Evolutionary conservation across 177 flowering plant species (phyloP).

Genomic region (Vitis hybrid): DNA sequence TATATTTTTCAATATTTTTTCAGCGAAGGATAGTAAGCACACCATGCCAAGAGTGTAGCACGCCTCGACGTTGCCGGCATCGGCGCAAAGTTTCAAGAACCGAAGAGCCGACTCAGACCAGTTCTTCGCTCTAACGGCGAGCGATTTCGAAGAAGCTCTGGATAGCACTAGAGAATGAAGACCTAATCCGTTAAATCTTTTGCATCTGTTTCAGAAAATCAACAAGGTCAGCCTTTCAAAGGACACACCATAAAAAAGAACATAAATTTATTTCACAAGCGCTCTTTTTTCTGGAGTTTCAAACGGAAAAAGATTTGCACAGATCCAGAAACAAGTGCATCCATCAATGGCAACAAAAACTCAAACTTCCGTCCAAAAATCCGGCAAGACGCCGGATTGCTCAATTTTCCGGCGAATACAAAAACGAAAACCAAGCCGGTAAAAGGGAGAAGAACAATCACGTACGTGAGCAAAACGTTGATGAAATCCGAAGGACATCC

Average conservation of each 20-base stretch:
- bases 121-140: constrained; percentile 56
- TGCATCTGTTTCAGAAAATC: constrained; percentile 53
- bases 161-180: constrained; percentile 54
- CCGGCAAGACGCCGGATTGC: too few species aligned
- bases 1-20: not conserved
- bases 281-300: too few species aligned
- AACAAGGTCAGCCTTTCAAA: too few species aligned
- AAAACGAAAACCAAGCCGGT: not conserved
- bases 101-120: constrained; percentile 88
- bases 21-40: constrained; percentile 1
- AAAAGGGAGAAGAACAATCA: not conserved
- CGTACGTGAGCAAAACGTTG: constrained; percentile 54
- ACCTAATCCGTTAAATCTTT: constrained; percentile 67
- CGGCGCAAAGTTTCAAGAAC: constrained; percentile 68
- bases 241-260: too few species aligned
- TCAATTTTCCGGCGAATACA: not conserved
- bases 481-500: constrained; percentile 57
- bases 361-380: not conserved
- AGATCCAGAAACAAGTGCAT: not conserved
- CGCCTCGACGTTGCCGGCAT: constrained; percentile 87
- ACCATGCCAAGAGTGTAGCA: constrained; percentile 94
- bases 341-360: constrained; percentile 1
- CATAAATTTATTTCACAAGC: not conserved
- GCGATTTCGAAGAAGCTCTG: constrained; percentile 48
- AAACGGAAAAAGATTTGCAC: not conserved